Evolutionary conservation across 2,329 filamentous ascomycete genomes (phyloP).

Genomic region (Ambrosiella xylebori): DNA sequence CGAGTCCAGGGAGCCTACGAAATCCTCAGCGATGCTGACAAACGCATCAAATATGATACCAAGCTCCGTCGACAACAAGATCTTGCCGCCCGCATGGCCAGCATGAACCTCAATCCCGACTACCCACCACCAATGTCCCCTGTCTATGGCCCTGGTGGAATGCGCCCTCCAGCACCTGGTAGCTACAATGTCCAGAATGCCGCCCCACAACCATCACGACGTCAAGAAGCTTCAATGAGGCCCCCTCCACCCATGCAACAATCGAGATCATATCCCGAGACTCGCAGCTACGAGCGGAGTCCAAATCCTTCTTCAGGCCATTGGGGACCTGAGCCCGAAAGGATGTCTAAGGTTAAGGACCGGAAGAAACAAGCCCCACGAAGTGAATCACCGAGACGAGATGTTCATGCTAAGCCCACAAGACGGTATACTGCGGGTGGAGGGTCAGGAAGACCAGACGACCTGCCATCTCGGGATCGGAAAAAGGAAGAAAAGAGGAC

Average conservation of each 20-base stretch:
- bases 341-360: neutral
- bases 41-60: slow-evolving; percentile 62
- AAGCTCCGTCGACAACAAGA: slow-evolving; percentile 28
- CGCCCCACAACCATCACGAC: neutral
- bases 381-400: too few relatives aligned
- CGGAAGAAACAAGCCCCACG: too few relatives aligned
- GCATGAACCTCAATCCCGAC: slow-evolving; percentile 22
- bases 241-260: neutral
- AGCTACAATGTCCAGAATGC: slow-evolving; percentile 15
- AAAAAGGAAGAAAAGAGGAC: slow-evolving; percentile 21
- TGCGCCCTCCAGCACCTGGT: slow-evolving; percentile 16
- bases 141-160: neutral
- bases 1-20: slow-evolving; percentile 88
- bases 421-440: too few relatives aligned
- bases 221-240: neutral
- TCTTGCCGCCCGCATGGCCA: slow-evolving; percentile 26
- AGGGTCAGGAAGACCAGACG: too few relatives aligned
- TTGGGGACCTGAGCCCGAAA: neutral
- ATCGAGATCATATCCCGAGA: neutral
- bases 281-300: slow-evolving; percentile 5
- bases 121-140: neutral
- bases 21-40: slow-evolving; percentile 60
- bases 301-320: neutral
- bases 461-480: slow-evolving; percentile 6
- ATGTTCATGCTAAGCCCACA: too few relatives aligned